A percentile compares a stretch with the other conserved stretches of the same genome.
These are phyloP conservation scores for Volvariella surrecta DNA, from an alignment of 1,284 basidiomycete genomes.

Conservation along the genomic window DNA sequence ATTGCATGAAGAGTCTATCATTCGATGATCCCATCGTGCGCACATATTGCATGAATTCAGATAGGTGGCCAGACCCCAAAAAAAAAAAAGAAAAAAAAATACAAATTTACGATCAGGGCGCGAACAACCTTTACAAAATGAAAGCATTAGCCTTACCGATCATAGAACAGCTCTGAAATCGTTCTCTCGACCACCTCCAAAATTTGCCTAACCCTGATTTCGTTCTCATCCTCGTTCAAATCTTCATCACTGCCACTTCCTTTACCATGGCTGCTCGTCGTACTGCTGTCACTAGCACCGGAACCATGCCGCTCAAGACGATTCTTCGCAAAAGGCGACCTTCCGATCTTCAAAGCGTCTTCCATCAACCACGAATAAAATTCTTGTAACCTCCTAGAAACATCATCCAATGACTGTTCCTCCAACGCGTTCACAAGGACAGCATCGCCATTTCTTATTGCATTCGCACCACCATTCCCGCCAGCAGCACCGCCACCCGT, in stretches of 20 bases:
- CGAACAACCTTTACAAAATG: too few relatives aligned
- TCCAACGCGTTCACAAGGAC: constrained; percentile 26
- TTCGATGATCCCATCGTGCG: neutral
- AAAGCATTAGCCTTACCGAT: too few relatives aligned
- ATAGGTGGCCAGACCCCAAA: neutral
- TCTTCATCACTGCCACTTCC: constrained; percentile 16
- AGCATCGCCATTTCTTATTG: constrained; percentile 15
- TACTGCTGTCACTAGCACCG: constrained; percentile 8
- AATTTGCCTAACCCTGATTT: constrained; percentile 40
- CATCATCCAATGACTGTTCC: constrained; percentile 37
- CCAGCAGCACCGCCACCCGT: neutral
- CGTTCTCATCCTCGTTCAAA: constrained; percentile 20
- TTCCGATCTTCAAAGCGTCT: constrained; percentile 22
- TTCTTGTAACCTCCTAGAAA: constrained; percentile 58
- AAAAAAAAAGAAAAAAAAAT: constrained; percentile 6
- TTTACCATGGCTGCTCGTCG: constrained; percentile 1
- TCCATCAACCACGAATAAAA: constrained; percentile 53
- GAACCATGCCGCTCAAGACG: constrained; percentile 6
- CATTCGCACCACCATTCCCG: neutral
- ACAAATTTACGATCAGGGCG: too few relatives aligned
- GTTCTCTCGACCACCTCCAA: constrained; percentile 68
- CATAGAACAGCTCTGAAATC: constrained; percentile 67
- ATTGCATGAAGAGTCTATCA: constrained; percentile 32
- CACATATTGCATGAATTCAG: constrained; percentile 1
- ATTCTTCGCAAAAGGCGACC: neutral